Evolutionary conservation across 75 land plant species (phyloP).

Genomic region (Pinus taeda): DNA sequence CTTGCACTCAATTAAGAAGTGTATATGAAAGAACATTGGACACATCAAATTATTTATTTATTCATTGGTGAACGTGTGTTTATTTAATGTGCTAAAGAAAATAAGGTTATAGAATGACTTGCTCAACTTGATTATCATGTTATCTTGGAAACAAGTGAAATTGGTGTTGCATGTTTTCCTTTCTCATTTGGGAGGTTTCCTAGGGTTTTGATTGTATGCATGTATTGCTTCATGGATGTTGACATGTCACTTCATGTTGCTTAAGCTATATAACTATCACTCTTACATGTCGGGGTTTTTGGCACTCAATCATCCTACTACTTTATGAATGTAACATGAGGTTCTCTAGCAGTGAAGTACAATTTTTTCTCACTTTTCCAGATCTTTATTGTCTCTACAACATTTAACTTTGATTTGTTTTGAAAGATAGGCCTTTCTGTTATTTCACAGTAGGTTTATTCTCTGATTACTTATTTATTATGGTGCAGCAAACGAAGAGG

Average conservation of each 20-base stretch:
- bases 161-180: neutral
- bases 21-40: no score
- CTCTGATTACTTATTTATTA: neutral
- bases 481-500: conserved; percentile 52
- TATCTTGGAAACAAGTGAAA: no score
- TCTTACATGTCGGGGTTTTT: neutral
- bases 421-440: neutral
- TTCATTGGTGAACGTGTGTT: no score
- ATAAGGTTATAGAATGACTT: neutral
- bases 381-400: neutral
- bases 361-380: neutral
- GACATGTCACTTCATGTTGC: neutral
- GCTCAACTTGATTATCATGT: neutral
- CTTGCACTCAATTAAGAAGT: no score
- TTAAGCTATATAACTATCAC: neutral
- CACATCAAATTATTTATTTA: no score
- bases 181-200: neutral
- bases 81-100: no score
- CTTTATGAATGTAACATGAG: neutral
- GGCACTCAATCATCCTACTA: neutral
- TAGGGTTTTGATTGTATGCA: neutral
- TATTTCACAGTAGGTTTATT: neutral
- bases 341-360: no score
- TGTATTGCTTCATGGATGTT: neutral
- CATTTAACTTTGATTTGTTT: neutral